Conservation (phyloP, 148 eudicot genomes). For the Simmondsia chinensis region DNA sequence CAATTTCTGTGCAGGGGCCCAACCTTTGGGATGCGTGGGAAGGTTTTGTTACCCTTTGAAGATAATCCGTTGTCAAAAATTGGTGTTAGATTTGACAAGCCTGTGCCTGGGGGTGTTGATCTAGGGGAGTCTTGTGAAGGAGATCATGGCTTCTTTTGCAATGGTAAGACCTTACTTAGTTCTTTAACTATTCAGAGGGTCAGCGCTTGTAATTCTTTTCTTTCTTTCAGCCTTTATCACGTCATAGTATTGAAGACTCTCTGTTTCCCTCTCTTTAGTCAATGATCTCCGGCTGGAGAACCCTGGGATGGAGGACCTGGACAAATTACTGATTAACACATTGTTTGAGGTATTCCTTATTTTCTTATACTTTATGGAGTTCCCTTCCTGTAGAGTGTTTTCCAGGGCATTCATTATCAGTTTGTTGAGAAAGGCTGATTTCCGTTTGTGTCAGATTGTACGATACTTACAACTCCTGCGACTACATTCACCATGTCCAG, state of each 20-base stretch:
- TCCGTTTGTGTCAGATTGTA: neutral
- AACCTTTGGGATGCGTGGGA: conserved; percentile 65
- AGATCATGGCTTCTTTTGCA: conserved; percentile 88
- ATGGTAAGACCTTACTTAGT: conserved; percentile 32
- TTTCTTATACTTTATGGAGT: neutral
- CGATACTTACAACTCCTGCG: too few species aligned
- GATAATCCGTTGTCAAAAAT: conserved; percentile 74
- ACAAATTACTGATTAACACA: conserved; percentile 55
- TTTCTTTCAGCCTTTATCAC: conserved; percentile 7
- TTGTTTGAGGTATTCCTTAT: conserved; percentile 61
- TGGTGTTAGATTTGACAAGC: conserved; percentile 87
- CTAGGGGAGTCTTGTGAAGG: conserved; percentile 68
- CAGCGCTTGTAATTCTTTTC: conserved; percentile 4
- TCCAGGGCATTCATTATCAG: neutral
- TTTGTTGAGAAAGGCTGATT: neutral
- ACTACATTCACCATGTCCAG: too few species aligned
- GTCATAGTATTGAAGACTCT: conserved; percentile 6
- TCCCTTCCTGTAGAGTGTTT: neutral
- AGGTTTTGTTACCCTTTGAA: conserved; percentile 75
- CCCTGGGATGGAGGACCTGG: conserved; percentile 66
- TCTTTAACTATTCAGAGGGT: conserved; percentile 2
- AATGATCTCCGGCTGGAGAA: conserved; percentile 68
- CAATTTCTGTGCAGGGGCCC: conserved; percentile 52
- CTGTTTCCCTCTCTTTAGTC: conserved; percentile 28
- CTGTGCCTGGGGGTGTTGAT: conserved; percentile 73